Evolutionary conservation across 2,329 filamentous ascomycete genomes (phyloP).

Genomic region (Sporothrix variecibatus): DNA sequence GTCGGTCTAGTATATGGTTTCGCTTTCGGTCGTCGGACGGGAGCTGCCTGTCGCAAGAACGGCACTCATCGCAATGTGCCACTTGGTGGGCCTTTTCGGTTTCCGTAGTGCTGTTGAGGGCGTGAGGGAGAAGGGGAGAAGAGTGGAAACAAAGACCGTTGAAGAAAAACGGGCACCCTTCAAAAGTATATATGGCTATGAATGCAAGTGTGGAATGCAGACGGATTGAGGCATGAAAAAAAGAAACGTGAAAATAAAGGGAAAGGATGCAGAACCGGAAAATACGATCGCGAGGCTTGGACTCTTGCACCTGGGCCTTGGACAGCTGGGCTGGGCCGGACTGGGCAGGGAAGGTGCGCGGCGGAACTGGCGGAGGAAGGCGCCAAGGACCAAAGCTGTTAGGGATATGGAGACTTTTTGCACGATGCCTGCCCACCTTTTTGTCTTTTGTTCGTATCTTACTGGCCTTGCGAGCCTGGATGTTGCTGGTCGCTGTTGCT

Average conservation of each 20-base stretch:
- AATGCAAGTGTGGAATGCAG: neutral
- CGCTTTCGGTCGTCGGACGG: neutral
- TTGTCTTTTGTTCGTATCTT: neutral
- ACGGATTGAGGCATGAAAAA: neutral
- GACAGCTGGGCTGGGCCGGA: neutral
- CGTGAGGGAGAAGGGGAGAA: neutral
- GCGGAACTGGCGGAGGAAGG: conserved; percentile 18
- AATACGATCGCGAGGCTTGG: conserved; percentile 14
- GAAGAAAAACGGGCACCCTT: neutral
- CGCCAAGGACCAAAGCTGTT: conserved; percentile 1
- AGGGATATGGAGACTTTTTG: neutral
- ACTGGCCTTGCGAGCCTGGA: neutral
- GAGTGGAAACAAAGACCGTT: neutral
- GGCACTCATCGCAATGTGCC: conserved; percentile 1
- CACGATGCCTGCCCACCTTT: neutral
- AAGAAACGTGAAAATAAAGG: neutral
- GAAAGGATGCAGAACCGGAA: neutral
- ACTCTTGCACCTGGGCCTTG: neutral
- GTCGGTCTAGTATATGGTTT: neutral
- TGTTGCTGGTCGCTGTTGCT: neutral
- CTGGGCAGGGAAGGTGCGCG: conserved; percentile 2
- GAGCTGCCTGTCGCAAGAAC: conserved; percentile 2
- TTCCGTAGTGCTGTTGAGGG: neutral
- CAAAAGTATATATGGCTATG: conserved; percentile 1
- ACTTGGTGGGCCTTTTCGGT: neutral